phyloP scores from a whole-genome alignment of 1,284 basidiomycete species.

The Inonotus hispidus region DNA sequence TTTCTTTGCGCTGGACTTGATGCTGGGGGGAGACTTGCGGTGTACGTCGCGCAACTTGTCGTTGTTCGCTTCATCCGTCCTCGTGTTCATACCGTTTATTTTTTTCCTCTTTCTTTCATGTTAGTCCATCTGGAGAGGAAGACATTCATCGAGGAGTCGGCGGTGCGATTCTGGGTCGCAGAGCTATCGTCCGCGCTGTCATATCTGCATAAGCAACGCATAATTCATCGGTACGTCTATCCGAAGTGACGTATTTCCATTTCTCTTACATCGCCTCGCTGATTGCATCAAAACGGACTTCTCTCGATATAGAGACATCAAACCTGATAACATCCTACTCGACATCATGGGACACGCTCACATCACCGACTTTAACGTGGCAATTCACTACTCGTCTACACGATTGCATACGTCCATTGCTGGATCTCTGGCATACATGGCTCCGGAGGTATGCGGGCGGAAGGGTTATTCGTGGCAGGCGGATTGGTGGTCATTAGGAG shows the following conservation, averaged over 20 bases:
- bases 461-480: constrained; percentile 84
- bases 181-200: constrained; percentile 83
- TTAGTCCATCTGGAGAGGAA: constrained; percentile 85
- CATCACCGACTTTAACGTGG: constrained; percentile 97
- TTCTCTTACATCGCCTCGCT: neutral
- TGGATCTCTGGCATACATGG: constrained; percentile 99
- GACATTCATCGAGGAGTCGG: constrained; percentile 71
- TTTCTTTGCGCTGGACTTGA: constrained; percentile 95
- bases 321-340: constrained; percentile 95
- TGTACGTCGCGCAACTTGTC: constrained; percentile 46
- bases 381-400: constrained; percentile 90
- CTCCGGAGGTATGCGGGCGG: constrained; percentile 80
- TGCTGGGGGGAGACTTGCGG: constrained; percentile 92
- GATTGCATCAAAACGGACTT: constrained; percentile 24
- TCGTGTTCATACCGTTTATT: constrained; percentile 12
- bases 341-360: constrained; percentile 93
- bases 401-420: constrained; percentile 87
- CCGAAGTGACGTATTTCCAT: constrained; percentile 11
- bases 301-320: constrained; percentile 72
- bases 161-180: constrained; percentile 86
- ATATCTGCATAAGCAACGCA: constrained; percentile 87
- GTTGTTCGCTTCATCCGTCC: constrained; percentile 36
- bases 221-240: constrained; percentile 84
- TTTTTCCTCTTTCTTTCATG: constrained; percentile 12
- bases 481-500: constrained; percentile 94